phyloP scores from a whole-genome alignment of 768 basidiomycete species.

The Cystobasidium tubakii region DNA sequence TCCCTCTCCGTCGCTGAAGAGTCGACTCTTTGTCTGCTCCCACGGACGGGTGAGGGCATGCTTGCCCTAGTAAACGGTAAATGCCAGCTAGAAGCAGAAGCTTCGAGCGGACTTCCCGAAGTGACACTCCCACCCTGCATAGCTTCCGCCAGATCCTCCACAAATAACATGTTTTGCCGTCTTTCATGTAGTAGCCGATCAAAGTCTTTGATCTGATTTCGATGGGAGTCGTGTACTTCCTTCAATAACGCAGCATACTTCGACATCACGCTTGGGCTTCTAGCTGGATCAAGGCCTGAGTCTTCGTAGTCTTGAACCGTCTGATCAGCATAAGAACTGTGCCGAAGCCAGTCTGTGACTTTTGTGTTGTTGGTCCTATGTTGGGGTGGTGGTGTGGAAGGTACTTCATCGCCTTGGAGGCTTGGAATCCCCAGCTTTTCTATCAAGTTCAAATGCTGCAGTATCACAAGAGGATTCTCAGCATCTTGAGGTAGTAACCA shows the following conservation, averaged over 20 bases:
- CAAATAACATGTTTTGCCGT: conserved; percentile 79
- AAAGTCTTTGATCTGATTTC: conserved; percentile 67
- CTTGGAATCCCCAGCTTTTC: not conserved
- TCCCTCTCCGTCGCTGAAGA: not conserved
- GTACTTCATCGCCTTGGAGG: not conserved
- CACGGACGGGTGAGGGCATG: not conserved
- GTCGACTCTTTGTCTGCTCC: not conserved
- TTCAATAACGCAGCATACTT: conserved; percentile 55
- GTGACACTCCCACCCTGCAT: conserved; percentile 51
- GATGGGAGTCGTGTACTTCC: conserved; percentile 53
- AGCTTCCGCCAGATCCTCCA: conserved; percentile 86
- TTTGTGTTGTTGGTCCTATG: not conserved
- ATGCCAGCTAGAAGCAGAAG: not conserved
- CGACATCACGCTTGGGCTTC: conserved; percentile 72
- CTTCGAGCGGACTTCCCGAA: not conserved
- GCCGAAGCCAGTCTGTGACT: not conserved
- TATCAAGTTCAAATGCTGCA: not conserved
- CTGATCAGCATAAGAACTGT: not conserved
- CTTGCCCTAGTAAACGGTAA: not conserved
- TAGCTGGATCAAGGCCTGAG: conserved; percentile 50
- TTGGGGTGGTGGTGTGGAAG: not conserved
- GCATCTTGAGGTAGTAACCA: conserved; percentile 65
- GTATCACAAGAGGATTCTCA: not conserved
- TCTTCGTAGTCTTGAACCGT: conserved; percentile 16
- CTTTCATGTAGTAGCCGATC: conserved; percentile 78